These are phyloP conservation scores for Litchi chinensis DNA, from an alignment of 345 rosid genomes.

Conservation along the genomic window DNA sequence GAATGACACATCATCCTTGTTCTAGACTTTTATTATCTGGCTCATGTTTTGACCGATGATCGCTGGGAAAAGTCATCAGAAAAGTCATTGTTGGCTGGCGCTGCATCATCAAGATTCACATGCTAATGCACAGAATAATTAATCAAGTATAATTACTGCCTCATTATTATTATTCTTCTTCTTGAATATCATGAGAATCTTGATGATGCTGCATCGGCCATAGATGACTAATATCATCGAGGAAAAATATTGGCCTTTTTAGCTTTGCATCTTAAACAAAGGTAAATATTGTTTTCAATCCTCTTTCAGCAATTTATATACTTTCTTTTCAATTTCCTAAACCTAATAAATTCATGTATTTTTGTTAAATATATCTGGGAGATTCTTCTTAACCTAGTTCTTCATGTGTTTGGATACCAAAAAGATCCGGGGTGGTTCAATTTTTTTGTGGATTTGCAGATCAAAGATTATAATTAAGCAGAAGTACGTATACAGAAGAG, in stretches of 20 bases:
- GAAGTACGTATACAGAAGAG: not conserved
- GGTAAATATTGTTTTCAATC: not conserved
- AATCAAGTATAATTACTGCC: not conserved
- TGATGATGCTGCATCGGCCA: constrained; percentile 90
- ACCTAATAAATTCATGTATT: no score
- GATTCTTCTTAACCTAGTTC: not conserved
- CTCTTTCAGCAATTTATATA: not conserved
- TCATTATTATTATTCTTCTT: not conserved
- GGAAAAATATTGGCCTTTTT: constrained; percentile 17
- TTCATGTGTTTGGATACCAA: not conserved
- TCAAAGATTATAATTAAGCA: not conserved
- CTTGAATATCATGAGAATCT: constrained; percentile 55
- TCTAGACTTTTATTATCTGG: not conserved
- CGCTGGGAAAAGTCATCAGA: not conserved
- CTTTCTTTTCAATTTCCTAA: no score
- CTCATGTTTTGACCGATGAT: constrained; percentile 8
- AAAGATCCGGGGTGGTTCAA: not conserved
- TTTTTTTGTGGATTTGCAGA: constrained; percentile 3
- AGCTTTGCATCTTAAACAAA: not conserved
- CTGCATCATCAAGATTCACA: constrained; percentile 79
- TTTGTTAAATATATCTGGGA: no score
- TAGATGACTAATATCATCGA: constrained; percentile 37
- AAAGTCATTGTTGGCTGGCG: constrained; percentile 62
- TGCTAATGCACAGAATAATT: constrained; percentile 23
- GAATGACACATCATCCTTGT: constrained; percentile 10